A percentile compares a stretch with the other conserved stretches of the same genome.
Evolutionary conservation across 768 basidiomycete genomes (phyloP).

Genomic region (Russula virescens): DNA sequence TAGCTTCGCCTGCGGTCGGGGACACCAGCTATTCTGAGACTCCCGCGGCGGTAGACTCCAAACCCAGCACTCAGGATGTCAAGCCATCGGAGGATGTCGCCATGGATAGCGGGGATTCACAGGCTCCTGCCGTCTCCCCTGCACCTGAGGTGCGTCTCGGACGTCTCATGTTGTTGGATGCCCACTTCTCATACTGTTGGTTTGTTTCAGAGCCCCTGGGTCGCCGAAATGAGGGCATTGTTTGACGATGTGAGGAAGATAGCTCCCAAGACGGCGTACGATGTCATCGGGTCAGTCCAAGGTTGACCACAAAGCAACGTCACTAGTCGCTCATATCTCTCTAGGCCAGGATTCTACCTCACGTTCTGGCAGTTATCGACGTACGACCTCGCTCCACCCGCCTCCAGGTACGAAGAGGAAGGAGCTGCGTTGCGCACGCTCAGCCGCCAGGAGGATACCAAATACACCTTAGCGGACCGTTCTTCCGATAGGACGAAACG

Average conservation of each 20-base stretch:
- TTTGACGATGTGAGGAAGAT: conserved; percentile 74
- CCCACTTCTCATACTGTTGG: neutral
- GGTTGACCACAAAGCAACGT: conserved; percentile 11
- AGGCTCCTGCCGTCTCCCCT: conserved; percentile 12
- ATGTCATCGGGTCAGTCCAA: conserved; percentile 63
- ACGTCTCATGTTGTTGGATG: neutral
- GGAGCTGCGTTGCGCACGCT: conserved; percentile 52
- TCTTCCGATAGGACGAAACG: conserved; percentile 61
- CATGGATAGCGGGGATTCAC: conserved; percentile 50
- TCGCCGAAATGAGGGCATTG: conserved; percentile 61
- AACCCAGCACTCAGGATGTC: conserved; percentile 6
- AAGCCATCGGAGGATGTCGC: conserved; percentile 34
- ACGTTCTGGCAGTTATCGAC: conserved; percentile 97
- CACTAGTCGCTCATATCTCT: conserved; percentile 2
- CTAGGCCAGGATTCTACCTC: conserved; percentile 84
- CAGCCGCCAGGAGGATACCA: conserved; percentile 63
- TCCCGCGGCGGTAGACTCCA: neutral
- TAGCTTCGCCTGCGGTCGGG: conserved; percentile 53
- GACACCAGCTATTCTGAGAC: conserved; percentile 13
- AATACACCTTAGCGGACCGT: conserved; percentile 60
- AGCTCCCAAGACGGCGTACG: conserved; percentile 56
- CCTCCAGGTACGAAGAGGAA: conserved; percentile 74
- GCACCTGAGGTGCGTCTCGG: conserved; percentile 5
- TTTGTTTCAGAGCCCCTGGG: conserved; percentile 61
- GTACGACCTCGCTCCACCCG: conserved; percentile 80